Base-by-base conservation (phyloP, 495 filamentous ascomycete species). In the Aspergillus homomorphus region DNA sequence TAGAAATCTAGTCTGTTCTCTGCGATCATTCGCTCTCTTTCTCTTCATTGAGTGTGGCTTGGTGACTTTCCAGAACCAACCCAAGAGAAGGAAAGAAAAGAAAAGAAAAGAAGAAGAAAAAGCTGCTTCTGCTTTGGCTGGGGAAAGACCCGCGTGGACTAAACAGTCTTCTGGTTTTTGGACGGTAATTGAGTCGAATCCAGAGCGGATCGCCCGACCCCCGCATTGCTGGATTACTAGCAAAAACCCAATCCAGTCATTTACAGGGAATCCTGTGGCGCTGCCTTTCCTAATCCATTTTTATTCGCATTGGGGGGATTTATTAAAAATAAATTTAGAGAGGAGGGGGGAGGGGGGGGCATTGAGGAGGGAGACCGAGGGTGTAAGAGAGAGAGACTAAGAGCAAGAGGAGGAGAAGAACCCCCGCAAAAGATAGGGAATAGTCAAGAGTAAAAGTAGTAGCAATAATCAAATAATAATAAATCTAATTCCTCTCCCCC, bases 191-290 rank as follows among this genome's bases (percentile, higher is more conserved):
- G 33, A 38, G 33, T 38, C 33, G 33, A 38, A 38, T 38, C 33
- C 33, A 38, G 33, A 38, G 33, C 46, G 53, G 53, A 65, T 65
- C 59, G 57, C 54, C 62, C 53, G 54, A 60, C 54, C 62, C 62
- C 62, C 62, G 61, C 61, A 63, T 63, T 63, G 51, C 61, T 60
- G 57, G 50, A 54, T 9, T 9, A 60, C 53, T 54, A 57, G 45
- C 50, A 49, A 60, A 62, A 58, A 54, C 18, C 54, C 60, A 56
- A 46, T 58, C 56, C 51, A 58, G 56, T 49, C 56, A 24, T 51
- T 43, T 44, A 26, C 24, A 45, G 10, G 7, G 7, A 38, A 38
- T 38, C 33, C 33, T 38, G 7, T 7, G 7, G 8, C 33, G 33
- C 5, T 2, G 12, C 7, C 2, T 38, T 14, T 2, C 12, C 6